Evolutionary conservation across 1,284 basidiomycete species (phyloP), one percentile per base, ranked within the genome.

Genomic region (Melampsora larici-populina): DNA sequence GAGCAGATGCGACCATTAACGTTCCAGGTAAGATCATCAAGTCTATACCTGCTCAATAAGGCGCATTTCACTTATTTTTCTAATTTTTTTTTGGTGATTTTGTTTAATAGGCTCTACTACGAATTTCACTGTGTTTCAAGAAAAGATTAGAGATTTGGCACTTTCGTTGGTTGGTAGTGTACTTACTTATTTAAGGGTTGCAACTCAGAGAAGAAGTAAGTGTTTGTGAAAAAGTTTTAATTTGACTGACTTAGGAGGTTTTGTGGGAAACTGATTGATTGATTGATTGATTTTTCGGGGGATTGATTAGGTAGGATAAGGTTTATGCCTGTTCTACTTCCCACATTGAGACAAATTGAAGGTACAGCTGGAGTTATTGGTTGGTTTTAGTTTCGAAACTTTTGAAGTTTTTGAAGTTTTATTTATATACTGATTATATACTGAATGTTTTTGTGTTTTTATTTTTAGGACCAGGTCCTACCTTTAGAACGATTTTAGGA

Each of bases 251-350:
- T n/a, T 24, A 43, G 11, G 5, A 40, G 15, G 24, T 48, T 7
- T 43, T n/a, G 48, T n/a, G 8, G 29, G 43, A 29, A 24, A 65
- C 43, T 21, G 24, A 29, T 51, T 6, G 21, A 69, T 51, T 48
- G n/a, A 62, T 55, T 65, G 21, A 43, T 31, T 8, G 24, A 15
- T 11, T 48, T 29, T 24, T 17, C 49, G 46, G 31, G 9, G 13
- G n/a, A n/a, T n/a, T 58, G 29, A 51, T 48, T 66, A 78, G 68
- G 60, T 65, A 67, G 68, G 70, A 62, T 65, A 9, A 65, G 69
- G 15, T 78, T 78, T 31, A 70, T 31, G 36, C 76, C 76, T 63
- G 76, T 78, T 13, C 51, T 78, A 31, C 65, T 70, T 65, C 76
- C 76, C 13, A 78, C 69, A n/a, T 40, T 78, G 21, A 21, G 49